Evolutionary conservation across 2,329 filamentous ascomycete genomes (phyloP).

Genomic region (Cladosporium sp.): DNA sequence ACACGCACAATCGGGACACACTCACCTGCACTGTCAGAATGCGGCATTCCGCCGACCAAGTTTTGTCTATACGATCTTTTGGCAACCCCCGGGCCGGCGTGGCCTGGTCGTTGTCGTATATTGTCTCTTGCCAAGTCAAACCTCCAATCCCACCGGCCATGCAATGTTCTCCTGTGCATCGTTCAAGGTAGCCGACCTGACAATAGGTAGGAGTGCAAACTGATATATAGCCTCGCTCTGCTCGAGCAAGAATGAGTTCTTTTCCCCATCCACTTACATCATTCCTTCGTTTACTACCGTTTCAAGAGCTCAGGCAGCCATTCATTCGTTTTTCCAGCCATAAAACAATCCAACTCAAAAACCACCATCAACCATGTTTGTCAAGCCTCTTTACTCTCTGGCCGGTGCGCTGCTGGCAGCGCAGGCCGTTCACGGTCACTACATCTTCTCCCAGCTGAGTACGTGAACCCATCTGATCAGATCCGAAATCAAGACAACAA

Average conservation of each 20-base stretch:
- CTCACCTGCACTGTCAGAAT: not conserved
- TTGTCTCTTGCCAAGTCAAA: not conserved
- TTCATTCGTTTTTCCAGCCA: slow-evolving; percentile 3
- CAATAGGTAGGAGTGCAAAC: not conserved
- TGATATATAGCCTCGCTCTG: slow-evolving; percentile 3
- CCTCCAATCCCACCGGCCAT: not conserved
- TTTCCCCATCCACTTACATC: slow-evolving; percentile 4
- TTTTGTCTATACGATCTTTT: too few species aligned
- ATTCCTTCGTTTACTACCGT: slow-evolving; percentile 3
- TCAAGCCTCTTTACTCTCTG: slow-evolving; percentile 9
- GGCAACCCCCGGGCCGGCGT: not conserved
- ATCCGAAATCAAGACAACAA: too few species aligned
- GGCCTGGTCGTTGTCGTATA: not conserved
- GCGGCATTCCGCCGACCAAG: not conserved
- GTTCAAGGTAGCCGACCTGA: not conserved
- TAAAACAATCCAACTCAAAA: not conserved
- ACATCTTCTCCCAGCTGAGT: slow-evolving; percentile 20
- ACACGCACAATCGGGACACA: slow-evolving; percentile 1
- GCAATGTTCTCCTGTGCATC: not conserved
- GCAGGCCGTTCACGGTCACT: slow-evolving; percentile 14
- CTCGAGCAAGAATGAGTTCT: not conserved
- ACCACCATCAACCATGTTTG: slow-evolving; percentile 4
- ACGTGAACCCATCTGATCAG: too few species aligned
- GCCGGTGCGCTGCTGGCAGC: slow-evolving; percentile 15
- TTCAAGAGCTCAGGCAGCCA: slow-evolving; percentile 5